phyloP scores from a whole-genome alignment of 1,284 basidiomycete genomes.

The Neotropicomus parvogracilis region DNA sequence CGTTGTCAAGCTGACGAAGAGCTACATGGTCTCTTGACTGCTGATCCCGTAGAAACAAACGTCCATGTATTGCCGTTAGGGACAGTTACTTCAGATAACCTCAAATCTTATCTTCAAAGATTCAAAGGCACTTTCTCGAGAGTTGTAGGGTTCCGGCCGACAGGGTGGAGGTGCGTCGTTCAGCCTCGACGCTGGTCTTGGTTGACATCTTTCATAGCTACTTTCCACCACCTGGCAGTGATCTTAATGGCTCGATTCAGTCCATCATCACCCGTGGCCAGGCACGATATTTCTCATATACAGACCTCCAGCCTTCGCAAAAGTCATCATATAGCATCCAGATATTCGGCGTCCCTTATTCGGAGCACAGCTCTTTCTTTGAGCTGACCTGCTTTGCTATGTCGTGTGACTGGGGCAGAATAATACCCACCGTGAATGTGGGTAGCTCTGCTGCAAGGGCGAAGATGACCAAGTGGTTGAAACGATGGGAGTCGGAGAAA shows the following conservation, averaged over 20 bases:
- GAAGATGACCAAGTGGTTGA: constrained; percentile 86
- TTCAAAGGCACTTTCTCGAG: constrained; percentile 73
- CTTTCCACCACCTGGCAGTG: constrained; percentile 64
- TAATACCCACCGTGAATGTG: constrained; percentile 96
- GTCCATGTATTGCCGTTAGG: constrained; percentile 87
- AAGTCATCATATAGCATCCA: constrained; percentile 69
- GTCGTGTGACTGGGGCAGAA: constrained; percentile 73
- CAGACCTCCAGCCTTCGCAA: constrained; percentile 66
- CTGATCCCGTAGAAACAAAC: constrained; percentile 70
- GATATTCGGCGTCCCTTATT: constrained; percentile 91
- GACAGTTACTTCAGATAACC: constrained; percentile 73
- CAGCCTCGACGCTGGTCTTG: not conserved
- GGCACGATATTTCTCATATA: constrained; percentile 60
- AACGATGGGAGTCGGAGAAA: constrained; percentile 81
- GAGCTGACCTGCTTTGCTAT: constrained; percentile 93
- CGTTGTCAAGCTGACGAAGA: constrained; percentile 82
- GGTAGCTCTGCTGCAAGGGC: constrained; percentile 72
- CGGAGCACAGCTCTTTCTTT: constrained; percentile 93
- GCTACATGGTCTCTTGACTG: constrained; percentile 74
- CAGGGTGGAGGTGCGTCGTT: constrained; percentile 83
- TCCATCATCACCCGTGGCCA: constrained; percentile 68
- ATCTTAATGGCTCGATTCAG: constrained; percentile 59
- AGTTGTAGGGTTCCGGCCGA: constrained; percentile 84
- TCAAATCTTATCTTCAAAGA: constrained; percentile 75
- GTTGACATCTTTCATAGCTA: constrained; percentile 46